Evolutionary conservation across 768 basidiomycete genomes (phyloP).

Genomic region (Tylopilus rubrobrunneus): DNA sequence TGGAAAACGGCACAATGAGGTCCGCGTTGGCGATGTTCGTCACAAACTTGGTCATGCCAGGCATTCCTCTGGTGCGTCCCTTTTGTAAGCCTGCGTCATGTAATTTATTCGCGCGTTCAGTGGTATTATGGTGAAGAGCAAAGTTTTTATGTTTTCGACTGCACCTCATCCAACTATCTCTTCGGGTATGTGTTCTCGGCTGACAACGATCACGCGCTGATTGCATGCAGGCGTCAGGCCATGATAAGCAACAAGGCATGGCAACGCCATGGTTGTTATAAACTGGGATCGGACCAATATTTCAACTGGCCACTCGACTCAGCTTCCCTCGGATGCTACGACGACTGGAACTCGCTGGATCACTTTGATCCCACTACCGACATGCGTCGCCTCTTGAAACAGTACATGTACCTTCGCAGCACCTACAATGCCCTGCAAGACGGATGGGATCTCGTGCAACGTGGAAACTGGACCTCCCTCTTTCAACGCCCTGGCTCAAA

Average conservation of each 20-base stretch:
- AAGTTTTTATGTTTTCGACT: conserved; percentile 82
- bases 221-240: conserved; percentile 72
- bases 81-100: neutral
- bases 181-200: conserved; percentile 55
- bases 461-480: conserved; percentile 79
- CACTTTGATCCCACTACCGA: conserved; percentile 92
- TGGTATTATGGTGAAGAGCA: conserved; percentile 93
- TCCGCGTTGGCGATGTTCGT: conserved; percentile 78
- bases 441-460: conserved; percentile 79
- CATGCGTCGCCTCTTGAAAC: conserved; percentile 66
- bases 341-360: conserved; percentile 90
- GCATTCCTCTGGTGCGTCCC: conserved; percentile 64
- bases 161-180: conserved; percentile 88
- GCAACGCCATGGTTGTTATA: conserved; percentile 92
- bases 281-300: conserved; percentile 86
- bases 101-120: conserved; percentile 31
- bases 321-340: conserved; percentile 75
- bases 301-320: conserved; percentile 89
- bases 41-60: conserved; percentile 78
- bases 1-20: conserved; percentile 78
- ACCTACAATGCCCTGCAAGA: conserved; percentile 77
- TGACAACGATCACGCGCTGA: conserved; percentile 1
- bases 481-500: conserved; percentile 87
- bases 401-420: conserved; percentile 66
- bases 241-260: conserved; percentile 84